Base-by-base conservation (phyloP, 1,139 yeast species). In the Pichia terricola region DNA sequence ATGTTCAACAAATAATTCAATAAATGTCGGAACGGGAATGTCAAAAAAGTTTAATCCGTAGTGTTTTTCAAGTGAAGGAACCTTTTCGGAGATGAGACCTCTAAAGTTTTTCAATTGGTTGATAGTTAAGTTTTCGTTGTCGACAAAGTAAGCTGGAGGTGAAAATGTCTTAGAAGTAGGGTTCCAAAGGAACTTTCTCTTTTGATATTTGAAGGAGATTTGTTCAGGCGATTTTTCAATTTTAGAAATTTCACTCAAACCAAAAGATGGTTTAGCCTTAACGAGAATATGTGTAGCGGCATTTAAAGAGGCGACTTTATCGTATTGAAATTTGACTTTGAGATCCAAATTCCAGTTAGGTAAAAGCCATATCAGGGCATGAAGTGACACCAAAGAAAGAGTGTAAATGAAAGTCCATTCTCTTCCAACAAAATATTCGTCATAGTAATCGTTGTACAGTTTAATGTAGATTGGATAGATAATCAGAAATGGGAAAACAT, bases 301-400 rank as follows among this genome's bases (percentile, higher is more conserved):
- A 28, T 65, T 66, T 41, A 87, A 67, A 5, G 44, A 32, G 16
- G 46, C 27, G 22, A 50, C 43, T 68, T 57, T 28, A 64, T 53
- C 52, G 58, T 83, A 86, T 59, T 87, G 84, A 67, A 91, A 88
- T n/a, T 63, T 63, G 34, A 86, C 75, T 50, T 78, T 75, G 49
- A 91, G 67, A 45, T 77, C 73, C 46, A 88, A 75, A 60, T 81
- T 87, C 99, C 99, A 91, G 59, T 84, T 84, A n/a, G 98, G 96
- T 78, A 88, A 77, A 62, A 91, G 75, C 82, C 91, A 76, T 46
- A 91, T 67, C 61, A 91, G 69, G 47, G 81, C 68, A 60, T 91
- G 94, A 45, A 83, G 50, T 6, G 95, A 79, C 32, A 82, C 64
- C 45, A 89, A 72, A 7, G 87, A 64, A 47, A 94, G 83, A 39